These are phyloP conservation scores for Colletotrichum tropicale DNA, from an alignment of 2,329 filamentous ascomycete species.

Conservation along the genomic window DNA sequence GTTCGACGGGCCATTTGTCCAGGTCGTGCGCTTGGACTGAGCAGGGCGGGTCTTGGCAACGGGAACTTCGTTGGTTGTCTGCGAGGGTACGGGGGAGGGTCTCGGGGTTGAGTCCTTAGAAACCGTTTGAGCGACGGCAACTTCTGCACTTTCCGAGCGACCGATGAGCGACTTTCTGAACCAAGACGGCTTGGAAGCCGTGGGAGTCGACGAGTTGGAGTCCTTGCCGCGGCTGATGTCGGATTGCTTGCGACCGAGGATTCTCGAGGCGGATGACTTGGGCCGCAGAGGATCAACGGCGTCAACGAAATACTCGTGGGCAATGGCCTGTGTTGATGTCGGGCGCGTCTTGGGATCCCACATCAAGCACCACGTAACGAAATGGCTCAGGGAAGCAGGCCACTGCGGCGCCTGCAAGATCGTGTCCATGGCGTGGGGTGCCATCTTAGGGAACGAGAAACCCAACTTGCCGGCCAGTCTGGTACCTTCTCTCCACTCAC, in stretches of 20 bases:
- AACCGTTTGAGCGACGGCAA: slow-evolving; percentile 51
- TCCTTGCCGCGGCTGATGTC: slow-evolving; percentile 77
- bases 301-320: slow-evolving; percentile 93
- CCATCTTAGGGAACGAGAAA: slow-evolving; percentile 99
- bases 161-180: slow-evolving; percentile 94
- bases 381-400: slow-evolving; percentile 85
- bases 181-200: slow-evolving; percentile 90
- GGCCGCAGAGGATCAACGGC: slow-evolving; percentile 90
- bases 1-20: slow-evolving; percentile 82
- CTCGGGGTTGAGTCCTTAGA: slow-evolving; percentile 53
- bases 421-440: slow-evolving; percentile 93
- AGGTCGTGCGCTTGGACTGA: slow-evolving; percentile 85
- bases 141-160: slow-evolving; percentile 71
- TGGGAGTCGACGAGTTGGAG: slow-evolving; percentile 56
- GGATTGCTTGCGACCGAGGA: slow-evolving; percentile 89
- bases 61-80: slow-evolving; percentile 44
- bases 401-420: slow-evolving; percentile 90
- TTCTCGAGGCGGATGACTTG: slow-evolving; percentile 85
- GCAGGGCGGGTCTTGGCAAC: slow-evolving; percentile 53
- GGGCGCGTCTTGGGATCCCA: slow-evolving; percentile 95
- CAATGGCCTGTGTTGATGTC: slow-evolving; percentile 91
- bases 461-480: slow-evolving; percentile 93
- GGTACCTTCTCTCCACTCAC: slow-evolving; percentile 96
- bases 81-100: slow-evolving; percentile 47
- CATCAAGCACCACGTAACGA: slow-evolving; percentile 98